Conservation (phyloP, 148 eudicot genomes). For the Amaranthus cruentus region DNA sequence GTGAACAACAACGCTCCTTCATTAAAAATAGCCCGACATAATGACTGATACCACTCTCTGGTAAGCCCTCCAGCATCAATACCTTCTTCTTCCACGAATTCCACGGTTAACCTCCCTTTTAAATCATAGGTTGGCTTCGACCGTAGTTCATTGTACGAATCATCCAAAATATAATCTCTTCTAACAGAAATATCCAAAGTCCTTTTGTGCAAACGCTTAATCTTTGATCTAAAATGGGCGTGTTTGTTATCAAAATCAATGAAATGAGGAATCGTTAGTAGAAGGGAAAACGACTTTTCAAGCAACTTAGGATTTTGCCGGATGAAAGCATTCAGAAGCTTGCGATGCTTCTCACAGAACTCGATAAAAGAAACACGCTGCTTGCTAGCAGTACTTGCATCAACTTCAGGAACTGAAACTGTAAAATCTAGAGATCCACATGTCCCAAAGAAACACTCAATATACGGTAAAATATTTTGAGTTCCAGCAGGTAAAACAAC, state of each 20-base stretch:
- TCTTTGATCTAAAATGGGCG: slow-evolving; percentile 92
- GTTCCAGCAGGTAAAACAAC: slow-evolving; percentile 84
- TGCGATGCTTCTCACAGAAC: slow-evolving; percentile 88
- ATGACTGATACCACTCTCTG: slow-evolving; percentile 95
- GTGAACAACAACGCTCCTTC: slow-evolving; percentile 92
- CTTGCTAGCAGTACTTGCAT: slow-evolving; percentile 50
- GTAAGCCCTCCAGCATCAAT: slow-evolving; percentile 99
- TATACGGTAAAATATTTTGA: slow-evolving; percentile 87
- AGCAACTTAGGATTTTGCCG: slow-evolving; percentile 95
- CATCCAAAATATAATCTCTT: slow-evolving; percentile 95
- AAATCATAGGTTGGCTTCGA: slow-evolving; percentile 79
- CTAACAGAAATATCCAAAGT: slow-evolving; percentile 96
- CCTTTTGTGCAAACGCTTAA: slow-evolving; percentile 87
- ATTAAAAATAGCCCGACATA: slow-evolving; percentile 93
- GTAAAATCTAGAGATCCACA: slow-evolving; percentile 67
- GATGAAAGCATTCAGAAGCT: slow-evolving; percentile 82
- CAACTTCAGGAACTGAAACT: slow-evolving; percentile 68
- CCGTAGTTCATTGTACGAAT: slow-evolving; percentile 92
- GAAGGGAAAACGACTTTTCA: slow-evolving; percentile 90
- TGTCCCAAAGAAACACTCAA: slow-evolving; percentile 92
- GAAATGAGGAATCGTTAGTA: slow-evolving; percentile 96
- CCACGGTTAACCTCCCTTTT: slow-evolving; percentile 92
- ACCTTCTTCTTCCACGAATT: slow-evolving; percentile 98
- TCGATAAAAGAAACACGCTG: slow-evolving; percentile 68
- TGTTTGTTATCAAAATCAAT: slow-evolving; percentile 97